A percentile compares a stretch with the other conserved stretches of the same genome.
Evolutionary conservation across 148 eudicot species (phyloP).

Genomic region (Amaranthus palmeri): DNA sequence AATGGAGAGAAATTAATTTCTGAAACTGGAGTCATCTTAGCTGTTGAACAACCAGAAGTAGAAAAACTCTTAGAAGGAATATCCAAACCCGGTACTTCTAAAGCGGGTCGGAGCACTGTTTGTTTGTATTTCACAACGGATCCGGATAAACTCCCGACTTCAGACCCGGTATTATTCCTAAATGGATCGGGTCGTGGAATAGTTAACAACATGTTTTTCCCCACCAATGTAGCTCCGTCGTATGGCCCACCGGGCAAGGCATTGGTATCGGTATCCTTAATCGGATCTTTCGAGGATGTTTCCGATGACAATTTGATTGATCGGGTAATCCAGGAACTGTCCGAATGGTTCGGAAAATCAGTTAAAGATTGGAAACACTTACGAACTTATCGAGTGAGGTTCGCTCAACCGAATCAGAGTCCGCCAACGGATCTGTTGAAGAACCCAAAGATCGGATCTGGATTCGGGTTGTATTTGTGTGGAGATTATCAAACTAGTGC

Average conservation of each 20-base stretch:
- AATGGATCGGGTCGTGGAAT: constrained; percentile 90
- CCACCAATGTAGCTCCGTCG: constrained; percentile 76
- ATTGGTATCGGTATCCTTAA: constrained; percentile 68
- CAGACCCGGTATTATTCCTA: constrained; percentile 64
- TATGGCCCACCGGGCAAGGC: constrained; percentile 76
- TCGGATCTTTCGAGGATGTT: constrained; percentile 57
- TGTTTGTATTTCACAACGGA: constrained; percentile 70
- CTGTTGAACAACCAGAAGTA: constrained; percentile 78
- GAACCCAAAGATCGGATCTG: constrained; percentile 46
- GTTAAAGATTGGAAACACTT: constrained; percentile 68
- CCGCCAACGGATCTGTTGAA: constrained; percentile 80
- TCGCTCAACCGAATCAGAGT: constrained; percentile 88
- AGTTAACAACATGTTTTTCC: constrained; percentile 91
- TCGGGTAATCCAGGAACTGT: constrained; percentile 56
- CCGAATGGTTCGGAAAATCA: constrained; percentile 68
- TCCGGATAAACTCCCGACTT: constrained; percentile 36
- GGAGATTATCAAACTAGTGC: constrained; percentile 91
- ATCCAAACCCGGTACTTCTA: constrained; percentile 15
- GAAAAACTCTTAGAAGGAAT: constrained; percentile 19
- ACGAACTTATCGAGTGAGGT: constrained; percentile 63
- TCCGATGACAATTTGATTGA: constrained; percentile 49
- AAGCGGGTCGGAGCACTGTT: constrained; percentile 66
- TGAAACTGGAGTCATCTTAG: constrained; percentile 68
- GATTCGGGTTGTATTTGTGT: constrained; percentile 68
- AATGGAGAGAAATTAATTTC: constrained; percentile 53